Evolutionary conservation across 768 basidiomycete genomes (phyloP).

Genomic region (Leccinum olivaceopallidum): DNA sequence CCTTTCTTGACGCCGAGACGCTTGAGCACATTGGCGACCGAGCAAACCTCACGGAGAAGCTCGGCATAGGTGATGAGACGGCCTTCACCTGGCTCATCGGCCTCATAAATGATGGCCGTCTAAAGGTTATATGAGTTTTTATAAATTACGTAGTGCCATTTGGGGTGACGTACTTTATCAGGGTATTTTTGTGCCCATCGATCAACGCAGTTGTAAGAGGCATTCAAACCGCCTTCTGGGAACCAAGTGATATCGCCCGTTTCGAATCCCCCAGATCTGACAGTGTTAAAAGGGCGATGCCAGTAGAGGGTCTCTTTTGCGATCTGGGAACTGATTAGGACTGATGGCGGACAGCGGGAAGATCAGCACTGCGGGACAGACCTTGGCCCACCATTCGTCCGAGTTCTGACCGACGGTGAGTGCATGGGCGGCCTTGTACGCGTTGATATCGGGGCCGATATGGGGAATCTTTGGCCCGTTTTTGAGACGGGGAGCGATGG

Average conservation of each 20-base stretch:
- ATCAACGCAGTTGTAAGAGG: conserved; percentile 97
- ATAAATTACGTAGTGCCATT: not conserved
- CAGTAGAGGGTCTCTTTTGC: conserved; percentile 80
- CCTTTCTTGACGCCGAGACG: conserved; percentile 91
- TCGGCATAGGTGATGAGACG: conserved; percentile 76
- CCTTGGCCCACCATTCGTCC: conserved; percentile 90
- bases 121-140: conserved; percentile 28
- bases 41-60: conserved; percentile 87
- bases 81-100: conserved; percentile 88
- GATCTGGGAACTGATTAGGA: conserved; percentile 36
- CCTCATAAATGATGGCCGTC: conserved; percentile 98
- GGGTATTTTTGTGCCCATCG: conserved; percentile 93
- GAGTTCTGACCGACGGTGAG: conserved; percentile 73
- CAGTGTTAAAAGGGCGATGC: conserved; percentile 88
- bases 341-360: not conserved
- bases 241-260: conserved; percentile 94
- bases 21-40: conserved; percentile 90
- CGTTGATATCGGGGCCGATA: conserved; percentile 75
- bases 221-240: conserved; percentile 91
- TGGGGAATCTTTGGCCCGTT: conserved; percentile 68
- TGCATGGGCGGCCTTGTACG: conserved; percentile 66
- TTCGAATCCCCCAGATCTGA: conserved; percentile 79
- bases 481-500: conserved; percentile 74
- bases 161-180: conserved; percentile 54
- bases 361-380: conserved; percentile 23